Conservation (phyloP, 139 green algal species). For the Auxenochlorella protothecoides region DNA sequence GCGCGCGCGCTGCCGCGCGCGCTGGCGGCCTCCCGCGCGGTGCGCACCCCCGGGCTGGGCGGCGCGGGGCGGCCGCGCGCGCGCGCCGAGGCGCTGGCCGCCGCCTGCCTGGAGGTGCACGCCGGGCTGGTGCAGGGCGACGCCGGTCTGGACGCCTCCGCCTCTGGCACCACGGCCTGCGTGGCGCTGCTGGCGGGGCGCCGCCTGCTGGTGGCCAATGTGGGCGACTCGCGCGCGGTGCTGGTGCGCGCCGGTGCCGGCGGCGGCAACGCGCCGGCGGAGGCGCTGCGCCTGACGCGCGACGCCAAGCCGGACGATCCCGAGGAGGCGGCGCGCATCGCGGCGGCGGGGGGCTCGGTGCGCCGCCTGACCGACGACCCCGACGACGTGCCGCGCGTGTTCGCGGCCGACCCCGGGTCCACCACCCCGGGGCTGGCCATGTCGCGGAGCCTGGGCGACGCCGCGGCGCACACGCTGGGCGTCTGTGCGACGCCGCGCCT, state of each 20-base stretch:
- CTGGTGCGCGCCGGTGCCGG: neutral
- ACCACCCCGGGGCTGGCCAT: constrained; percentile 23
- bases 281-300: constrained; percentile 27
- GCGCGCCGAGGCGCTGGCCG: neutral
- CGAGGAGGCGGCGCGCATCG: constrained; percentile 31
- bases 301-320: constrained; percentile 37
- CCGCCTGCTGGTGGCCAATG: constrained; percentile 12
- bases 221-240: constrained; percentile 26
- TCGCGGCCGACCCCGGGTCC: no score
- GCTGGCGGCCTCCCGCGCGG: constrained; percentile 11
- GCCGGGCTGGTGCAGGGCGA: constrained; percentile 3
- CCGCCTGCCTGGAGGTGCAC: constrained; percentile 11
- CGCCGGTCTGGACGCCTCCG: constrained; percentile 16
- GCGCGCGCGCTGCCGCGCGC: constrained; percentile 3
- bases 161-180: constrained; percentile 31
- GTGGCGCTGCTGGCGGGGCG: constrained; percentile 15
- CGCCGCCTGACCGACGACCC: constrained; percentile 10
- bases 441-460: constrained; percentile 42
- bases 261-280: neutral
- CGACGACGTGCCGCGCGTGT: constrained; percentile 4
- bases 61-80: constrained; percentile 11
- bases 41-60: neutral
- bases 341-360: constrained; percentile 14
- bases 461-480: constrained; percentile 15
- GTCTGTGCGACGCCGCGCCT: constrained; percentile 14